Evolutionary conservation across 768 basidiomycete species (phyloP).

Genomic region (Mycena amicta): DNA sequence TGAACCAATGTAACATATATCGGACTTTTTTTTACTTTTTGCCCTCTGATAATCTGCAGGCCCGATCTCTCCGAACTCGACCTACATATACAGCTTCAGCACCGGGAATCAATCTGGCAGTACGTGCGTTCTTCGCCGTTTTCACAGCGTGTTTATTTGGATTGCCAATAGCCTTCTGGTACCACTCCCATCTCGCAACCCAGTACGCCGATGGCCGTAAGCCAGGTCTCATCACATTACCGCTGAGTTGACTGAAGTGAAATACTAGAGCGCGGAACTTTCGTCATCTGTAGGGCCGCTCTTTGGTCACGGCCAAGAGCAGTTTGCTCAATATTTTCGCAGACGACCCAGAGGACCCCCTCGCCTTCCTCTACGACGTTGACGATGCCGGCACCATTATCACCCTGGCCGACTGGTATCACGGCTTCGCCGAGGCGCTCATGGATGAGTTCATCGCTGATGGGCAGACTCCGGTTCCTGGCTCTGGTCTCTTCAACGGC

Average conservation of each 20-base stretch:
- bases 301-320: too few species aligned
- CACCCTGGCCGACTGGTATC: conserved; percentile 25
- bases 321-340: neutral
- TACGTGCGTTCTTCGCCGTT: conserved; percentile 10
- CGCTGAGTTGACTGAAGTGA: conserved; percentile 33
- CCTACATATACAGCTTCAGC: neutral
- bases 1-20: conserved; percentile 9
- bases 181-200: conserved; percentile 28
- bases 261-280: conserved; percentile 30
- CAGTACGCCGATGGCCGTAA: conserved; percentile 26
- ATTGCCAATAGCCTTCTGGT: conserved; percentile 19
- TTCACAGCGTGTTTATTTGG: conserved; percentile 19
- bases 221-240: conserved; percentile 37
- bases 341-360: conserved; percentile 33
- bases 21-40: neutral
- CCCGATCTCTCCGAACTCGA: conserved; percentile 8
- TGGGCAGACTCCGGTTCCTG: conserved; percentile 22
- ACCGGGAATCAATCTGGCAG: neutral
- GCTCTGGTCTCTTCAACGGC: conserved; percentile 15
- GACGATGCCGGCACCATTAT: conserved; percentile 37
- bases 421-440: conserved; percentile 1
- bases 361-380: conserved; percentile 31
- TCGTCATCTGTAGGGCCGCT: conserved; percentile 29
- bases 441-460: conserved; percentile 28
- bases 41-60: neutral